Conservation (phyloP, 768 basidiomycete species). For the Fibroporia radiculosa region DNA sequence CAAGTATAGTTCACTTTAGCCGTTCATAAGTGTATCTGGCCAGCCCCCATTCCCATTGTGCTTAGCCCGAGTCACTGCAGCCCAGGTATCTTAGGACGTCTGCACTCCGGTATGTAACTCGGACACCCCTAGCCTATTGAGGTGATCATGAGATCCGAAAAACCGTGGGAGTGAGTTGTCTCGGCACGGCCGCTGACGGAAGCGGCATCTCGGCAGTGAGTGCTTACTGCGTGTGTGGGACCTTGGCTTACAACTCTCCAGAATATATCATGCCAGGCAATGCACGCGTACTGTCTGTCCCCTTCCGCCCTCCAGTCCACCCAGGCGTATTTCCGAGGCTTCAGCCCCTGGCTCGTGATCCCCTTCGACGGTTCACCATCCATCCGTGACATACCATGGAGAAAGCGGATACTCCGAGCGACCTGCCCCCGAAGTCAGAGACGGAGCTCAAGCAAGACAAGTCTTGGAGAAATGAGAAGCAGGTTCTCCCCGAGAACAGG, state of each 20-base stretch:
- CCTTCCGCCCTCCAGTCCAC: not conserved
- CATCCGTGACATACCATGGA: too few species aligned
- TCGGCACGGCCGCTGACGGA: not conserved
- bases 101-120: too few species aligned
- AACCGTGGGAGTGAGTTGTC: not conserved
- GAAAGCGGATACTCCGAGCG: too few species aligned
- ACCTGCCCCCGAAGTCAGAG: not conserved
- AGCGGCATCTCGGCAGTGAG: not conserved
- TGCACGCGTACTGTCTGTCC: not conserved
- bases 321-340: too few species aligned
- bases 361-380: too few species aligned
- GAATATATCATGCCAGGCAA: conserved; percentile 5
- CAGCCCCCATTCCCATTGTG: too few species aligned
- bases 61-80: too few species aligned
- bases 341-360: not conserved
- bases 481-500: conserved; percentile 35
- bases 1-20: too few species aligned
- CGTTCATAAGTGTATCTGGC: too few species aligned
- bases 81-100: too few species aligned
- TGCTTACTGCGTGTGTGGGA: not conserved
- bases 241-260: not conserved
- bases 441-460: conserved; percentile 19
- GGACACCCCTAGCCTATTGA: not conserved
- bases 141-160: not conserved
- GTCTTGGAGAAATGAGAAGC: conserved; percentile 35